Percentiles rank a stretch among this genome's conserved stretches.
Conservation (phyloP, 108 stramenopile genomes). For the Cylindrotheca closterium region DNA sequence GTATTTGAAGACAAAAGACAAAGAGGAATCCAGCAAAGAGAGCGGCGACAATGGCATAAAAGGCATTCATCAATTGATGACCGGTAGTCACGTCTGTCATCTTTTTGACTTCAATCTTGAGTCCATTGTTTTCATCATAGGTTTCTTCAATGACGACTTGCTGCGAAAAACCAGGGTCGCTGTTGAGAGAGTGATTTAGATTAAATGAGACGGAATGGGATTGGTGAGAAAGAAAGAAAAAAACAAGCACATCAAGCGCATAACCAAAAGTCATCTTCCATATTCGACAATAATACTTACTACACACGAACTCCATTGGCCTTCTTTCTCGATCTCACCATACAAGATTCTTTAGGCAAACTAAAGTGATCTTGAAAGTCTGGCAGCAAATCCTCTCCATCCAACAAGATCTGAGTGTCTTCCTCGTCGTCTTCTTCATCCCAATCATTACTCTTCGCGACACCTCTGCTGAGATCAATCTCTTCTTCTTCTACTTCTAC, state of each 20-base stretch:
- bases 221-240: neutral
- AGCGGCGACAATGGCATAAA: constrained; percentile 51
- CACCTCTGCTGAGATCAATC: no score
- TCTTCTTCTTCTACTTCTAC: no score
- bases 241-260: neutral
- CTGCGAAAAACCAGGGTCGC: constrained; percentile 39
- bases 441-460: no score
- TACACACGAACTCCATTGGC: neutral
- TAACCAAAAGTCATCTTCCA: neutral
- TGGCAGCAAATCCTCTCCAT: neutral
- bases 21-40: constrained; percentile 62
- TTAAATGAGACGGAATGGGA: neutral
- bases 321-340: constrained; percentile 32
- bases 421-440: neutral
- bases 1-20: constrained; percentile 62
- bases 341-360: constrained; percentile 41
- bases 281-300: neutral
- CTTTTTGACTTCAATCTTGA: constrained; percentile 6
- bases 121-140: neutral
- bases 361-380: constrained; percentile 43
- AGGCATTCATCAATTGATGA: constrained; percentile 33
- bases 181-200: constrained; percentile 6
- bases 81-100: constrained; percentile 29
- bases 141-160: neutral
- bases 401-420: neutral